A percentile compares a stretch with the other conserved stretches of the same genome.
phyloP scores from a whole-genome alignment of 2,329 filamentous ascomycete species.

The Aspergillus candidus region DNA sequence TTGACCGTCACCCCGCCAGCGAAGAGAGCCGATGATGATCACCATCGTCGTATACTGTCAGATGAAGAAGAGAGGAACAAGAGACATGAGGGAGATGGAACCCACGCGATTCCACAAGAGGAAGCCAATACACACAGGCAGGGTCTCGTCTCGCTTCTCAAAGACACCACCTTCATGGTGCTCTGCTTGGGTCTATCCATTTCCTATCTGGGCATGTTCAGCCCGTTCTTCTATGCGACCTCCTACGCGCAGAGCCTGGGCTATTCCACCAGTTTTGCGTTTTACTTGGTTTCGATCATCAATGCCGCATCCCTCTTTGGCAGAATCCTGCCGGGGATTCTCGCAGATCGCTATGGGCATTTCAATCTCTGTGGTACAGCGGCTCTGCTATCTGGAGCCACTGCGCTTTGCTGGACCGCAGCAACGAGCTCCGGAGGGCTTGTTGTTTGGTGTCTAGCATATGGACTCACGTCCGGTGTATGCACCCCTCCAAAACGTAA shows the following conservation, averaged over 20 bases:
- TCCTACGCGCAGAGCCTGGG: neutral
- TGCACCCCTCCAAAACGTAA: neutral
- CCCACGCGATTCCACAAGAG: no score
- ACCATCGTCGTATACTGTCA: no score
- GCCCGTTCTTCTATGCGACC: neutral
- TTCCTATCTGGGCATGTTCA: neutral
- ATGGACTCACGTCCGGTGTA: conserved; percentile 1
- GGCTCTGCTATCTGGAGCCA: neutral
- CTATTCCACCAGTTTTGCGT: neutral
- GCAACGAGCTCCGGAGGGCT: neutral
- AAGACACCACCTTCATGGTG: neutral
- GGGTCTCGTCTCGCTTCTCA: neutral
- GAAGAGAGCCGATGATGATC: no score
- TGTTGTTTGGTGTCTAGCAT: neutral
- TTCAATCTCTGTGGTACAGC: conserved; percentile 1
- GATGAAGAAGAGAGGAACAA: no score
- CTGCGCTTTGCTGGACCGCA: conserved; percentile 1
- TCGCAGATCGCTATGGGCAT: neutral
- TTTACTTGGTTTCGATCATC: conserved; percentile 1
- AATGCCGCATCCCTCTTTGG: neutral
- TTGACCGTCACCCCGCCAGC: no score
- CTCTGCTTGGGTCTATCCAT: neutral
- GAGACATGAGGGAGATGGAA: no score
- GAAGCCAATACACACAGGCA: conserved; percentile 4
- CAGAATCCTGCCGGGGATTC: neutral